Evolutionary conservation across 1,284 basidiomycete species (phyloP), one percentile per base, ranked within the genome.

Genomic region (Puccinia hordei): DNA sequence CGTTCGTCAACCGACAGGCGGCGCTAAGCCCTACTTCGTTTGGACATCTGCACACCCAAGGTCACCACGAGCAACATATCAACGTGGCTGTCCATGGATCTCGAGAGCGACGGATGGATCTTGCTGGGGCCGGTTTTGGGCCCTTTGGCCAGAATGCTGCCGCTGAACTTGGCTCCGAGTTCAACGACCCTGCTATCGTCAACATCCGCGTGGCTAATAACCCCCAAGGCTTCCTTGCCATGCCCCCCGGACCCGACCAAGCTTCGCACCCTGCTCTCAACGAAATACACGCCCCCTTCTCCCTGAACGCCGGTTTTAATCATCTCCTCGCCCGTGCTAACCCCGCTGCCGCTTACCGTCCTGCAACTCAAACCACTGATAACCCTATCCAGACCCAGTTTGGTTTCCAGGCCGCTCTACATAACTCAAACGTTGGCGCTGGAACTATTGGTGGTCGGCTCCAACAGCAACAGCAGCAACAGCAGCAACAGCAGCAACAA

Each of bases 151-250:
- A 77, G 44, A 49, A 46, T 15, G 44, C 61, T 2, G 30, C 63
- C 15, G 55, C 27, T 13, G 55, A 57, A 44, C 49, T 71, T 2
- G 55, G 51, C 51, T 49, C 53, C 6, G 77, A 79, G 59, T 79
- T 72, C 35, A 55, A 72, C 57, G 77, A 79, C 38, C 77, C 77
- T 8, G 77, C 77, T 19, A 79, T 79, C 38, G 51, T 79, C 30
- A 79, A 79, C 68, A 72, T 79, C 35, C 51, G 77, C 12, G 63
- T 79, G 66, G 77, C 66, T 13, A 68, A 66, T 22, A 78, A 69
- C 41, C 33, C 27, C 33, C 15, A 22, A 12, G 38, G 38, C 30
- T 78, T 68, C 66, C 53, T 66, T 15, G 49, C 55, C 22, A 46
- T 53, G 5, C 46, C n/a, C 19, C 27, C 44, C 19, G 63, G 74